Evolutionary conservation across 2,329 filamentous ascomycete species (phyloP), one percentile per base, ranked within the genome.

Genomic region (Penicillium hesseltinei): DNA sequence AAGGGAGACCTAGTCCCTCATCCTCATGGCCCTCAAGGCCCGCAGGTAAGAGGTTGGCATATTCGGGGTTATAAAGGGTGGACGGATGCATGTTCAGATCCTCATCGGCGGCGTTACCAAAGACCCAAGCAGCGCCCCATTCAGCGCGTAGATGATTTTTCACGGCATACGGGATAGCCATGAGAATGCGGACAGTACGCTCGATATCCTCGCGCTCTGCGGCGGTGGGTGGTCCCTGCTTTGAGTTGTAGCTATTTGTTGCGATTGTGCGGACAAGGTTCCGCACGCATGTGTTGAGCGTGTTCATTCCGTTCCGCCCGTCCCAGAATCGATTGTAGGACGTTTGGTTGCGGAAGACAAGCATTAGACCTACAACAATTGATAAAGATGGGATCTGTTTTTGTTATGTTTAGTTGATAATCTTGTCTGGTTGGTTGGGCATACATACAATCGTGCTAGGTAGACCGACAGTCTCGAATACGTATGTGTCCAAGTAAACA

Each of bases 301-400:
- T 80, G 11, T 78, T 83, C 54, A 88, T 78, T 61, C 83, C 80
- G 62, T 81, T 82, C 43, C 83, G 75, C 5, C 83, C 83, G 3
- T 81, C 81, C 85, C 85, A 88, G 75, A 87, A 88, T 2, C 85
- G 78, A 63, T 86, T 85, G 72, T 87, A 88, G 52, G 79, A 82
- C 3, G 84, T 87, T 62, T 82, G 79, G 64, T 88, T 88, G 38
- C 85, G 81, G 74, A 88, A 88, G 29, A 88, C 85, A 56, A 88
- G 82, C 80, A 88, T 87, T 40, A 88, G 71, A 65, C 85, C 85
- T 2, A 88, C 85, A 50, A 88, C 85, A 55, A 88, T 88, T 35
- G 82, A 85, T 2, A 88, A 75, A 15, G 80, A 83, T 2, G 85
- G 85, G 44, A 88, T 81, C 79, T 81, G 60, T 19, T 27, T 25